Evolutionary conservation across 208 protist species (phyloP).

Genomic region (Leishmania gerbilli): DNA sequence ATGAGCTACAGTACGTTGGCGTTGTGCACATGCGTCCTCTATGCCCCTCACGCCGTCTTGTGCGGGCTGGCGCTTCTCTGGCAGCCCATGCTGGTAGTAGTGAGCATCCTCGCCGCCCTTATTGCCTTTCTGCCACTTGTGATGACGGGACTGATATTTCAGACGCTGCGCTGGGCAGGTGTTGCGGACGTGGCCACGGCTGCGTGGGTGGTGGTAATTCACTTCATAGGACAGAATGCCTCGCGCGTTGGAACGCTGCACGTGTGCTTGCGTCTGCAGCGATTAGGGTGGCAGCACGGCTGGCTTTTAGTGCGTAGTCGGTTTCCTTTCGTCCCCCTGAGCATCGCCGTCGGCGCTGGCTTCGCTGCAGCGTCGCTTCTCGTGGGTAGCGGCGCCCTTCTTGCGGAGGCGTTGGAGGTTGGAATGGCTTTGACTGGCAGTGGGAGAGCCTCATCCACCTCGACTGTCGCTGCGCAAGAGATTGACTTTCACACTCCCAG

Average conservation of each 20-base stretch:
- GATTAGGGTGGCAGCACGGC: slow-evolving; percentile 17
- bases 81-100: slow-evolving; percentile 27
- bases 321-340: slow-evolving; percentile 46
- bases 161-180: neutral
- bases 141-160: slow-evolving; percentile 10
- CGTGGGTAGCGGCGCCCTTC: slow-evolving; percentile 35
- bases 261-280: slow-evolving; percentile 37
- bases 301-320: slow-evolving; percentile 46
- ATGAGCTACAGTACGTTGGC: slow-evolving; percentile 14
- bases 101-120: slow-evolving; percentile 18
- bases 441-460: neutral
- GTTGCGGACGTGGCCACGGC: slow-evolving; percentile 3
- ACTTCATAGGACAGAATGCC: slow-evolving; percentile 27
- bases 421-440: slow-evolving; percentile 4
- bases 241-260: slow-evolving; percentile 31
- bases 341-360: slow-evolving; percentile 54
- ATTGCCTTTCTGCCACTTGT: slow-evolving; percentile 17
- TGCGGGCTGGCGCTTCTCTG: slow-evolving; percentile 9
- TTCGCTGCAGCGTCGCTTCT: slow-evolving; percentile 46
- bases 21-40: slow-evolving; percentile 27
- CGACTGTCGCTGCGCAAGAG: neutral
- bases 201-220: slow-evolving; percentile 25
- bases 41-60: slow-evolving; percentile 18
- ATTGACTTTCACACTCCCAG: neutral
- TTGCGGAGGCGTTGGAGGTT: slow-evolving; percentile 40